Percentiles rank a stretch among this genome's conserved stretches.
Conservation (phyloP, 805 yeast genomes). For the Metschnikowia borealis region DNA sequence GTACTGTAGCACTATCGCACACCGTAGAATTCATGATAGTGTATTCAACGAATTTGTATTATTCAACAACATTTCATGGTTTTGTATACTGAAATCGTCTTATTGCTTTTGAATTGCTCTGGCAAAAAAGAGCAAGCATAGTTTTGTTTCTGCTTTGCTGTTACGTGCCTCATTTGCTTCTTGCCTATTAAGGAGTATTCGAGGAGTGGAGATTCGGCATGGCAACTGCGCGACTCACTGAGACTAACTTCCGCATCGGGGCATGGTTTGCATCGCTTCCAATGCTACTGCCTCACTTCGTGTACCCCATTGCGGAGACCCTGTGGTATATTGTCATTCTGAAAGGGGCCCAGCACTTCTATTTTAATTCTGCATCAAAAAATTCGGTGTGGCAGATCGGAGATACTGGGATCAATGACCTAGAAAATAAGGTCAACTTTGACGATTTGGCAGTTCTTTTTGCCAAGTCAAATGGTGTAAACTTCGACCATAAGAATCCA, state of each 20-base stretch:
- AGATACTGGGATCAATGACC: conserved; percentile 20
- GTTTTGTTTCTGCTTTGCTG: too few species aligned
- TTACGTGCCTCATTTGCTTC: too few species aligned
- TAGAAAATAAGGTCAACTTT: conserved; percentile 23
- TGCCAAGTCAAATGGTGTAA: conserved; percentile 24
- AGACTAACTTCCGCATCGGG: conserved; percentile 2
- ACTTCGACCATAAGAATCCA: not conserved
- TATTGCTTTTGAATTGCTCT: too few species aligned
- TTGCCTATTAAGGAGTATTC: not conserved
- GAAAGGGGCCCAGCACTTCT: conserved; percentile 26
- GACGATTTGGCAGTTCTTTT: conserved; percentile 28
- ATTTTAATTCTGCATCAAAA: conserved; percentile 21
- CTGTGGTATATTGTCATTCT: conserved; percentile 31
- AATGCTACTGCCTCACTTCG: conserved; percentile 14
- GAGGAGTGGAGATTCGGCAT: not conserved
- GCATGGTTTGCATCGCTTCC: not conserved
- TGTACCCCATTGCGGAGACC: conserved; percentile 10
- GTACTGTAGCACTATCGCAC: too few species aligned
- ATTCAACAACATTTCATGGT: too few species aligned
- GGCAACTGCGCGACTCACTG: not conserved
- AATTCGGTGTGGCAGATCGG: conserved; percentile 33
- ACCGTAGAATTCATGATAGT: too few species aligned
- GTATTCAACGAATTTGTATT: too few species aligned
- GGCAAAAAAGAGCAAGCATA: too few species aligned
- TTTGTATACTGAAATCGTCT: too few species aligned